Percentiles rank a stretch among this genome's conserved stretches.
phyloP scores from a whole-genome alignment of 1,284 basidiomycete species.

The Wallemia mellicola region DNA sequence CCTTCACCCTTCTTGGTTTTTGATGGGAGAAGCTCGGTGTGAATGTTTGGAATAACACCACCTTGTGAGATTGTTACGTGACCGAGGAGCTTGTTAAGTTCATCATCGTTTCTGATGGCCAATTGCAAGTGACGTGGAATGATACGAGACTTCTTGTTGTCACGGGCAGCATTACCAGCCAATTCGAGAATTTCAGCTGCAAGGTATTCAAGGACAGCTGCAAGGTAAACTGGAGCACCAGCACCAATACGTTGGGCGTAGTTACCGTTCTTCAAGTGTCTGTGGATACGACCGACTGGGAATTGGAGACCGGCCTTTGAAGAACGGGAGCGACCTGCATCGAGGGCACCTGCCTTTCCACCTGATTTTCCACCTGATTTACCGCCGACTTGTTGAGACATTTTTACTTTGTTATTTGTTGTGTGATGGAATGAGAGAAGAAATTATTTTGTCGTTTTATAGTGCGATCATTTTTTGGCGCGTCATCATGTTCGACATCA shows the following conservation, averaged over 20 bases:
- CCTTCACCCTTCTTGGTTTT: constrained; percentile 19
- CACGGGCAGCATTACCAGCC: constrained; percentile 84
- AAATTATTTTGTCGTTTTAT: neutral
- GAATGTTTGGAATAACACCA: constrained; percentile 52
- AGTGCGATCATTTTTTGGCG: neutral
- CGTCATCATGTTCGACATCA: no score
- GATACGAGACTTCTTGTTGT: constrained; percentile 83
- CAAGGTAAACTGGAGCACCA: constrained; percentile 73
- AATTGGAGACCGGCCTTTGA: constrained; percentile 47
- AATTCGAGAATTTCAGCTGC: constrained; percentile 71
- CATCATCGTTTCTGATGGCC: constrained; percentile 87
- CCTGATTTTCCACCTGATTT: constrained; percentile 16
- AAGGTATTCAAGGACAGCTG: constrained; percentile 65
- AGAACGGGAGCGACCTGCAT: constrained; percentile 33
- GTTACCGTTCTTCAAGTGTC: constrained; percentile 57
- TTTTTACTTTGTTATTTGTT: neutral
- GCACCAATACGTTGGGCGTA: constrained; percentile 78
- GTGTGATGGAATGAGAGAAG: neutral
- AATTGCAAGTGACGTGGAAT: constrained; percentile 76
- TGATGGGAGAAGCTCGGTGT: constrained; percentile 33
- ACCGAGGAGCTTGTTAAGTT: constrained; percentile 44
- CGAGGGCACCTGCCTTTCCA: constrained; percentile 18
- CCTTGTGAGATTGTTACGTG: constrained; percentile 67
- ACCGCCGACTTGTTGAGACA: neutral
- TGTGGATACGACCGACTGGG: constrained; percentile 75